Percentiles rank a stretch among this genome's conserved stretches.
These are phyloP conservation scores for Lithospermum erythrorhizon DNA, from an alignment of 257 asterid genomes.

Conservation along the genomic window DNA sequence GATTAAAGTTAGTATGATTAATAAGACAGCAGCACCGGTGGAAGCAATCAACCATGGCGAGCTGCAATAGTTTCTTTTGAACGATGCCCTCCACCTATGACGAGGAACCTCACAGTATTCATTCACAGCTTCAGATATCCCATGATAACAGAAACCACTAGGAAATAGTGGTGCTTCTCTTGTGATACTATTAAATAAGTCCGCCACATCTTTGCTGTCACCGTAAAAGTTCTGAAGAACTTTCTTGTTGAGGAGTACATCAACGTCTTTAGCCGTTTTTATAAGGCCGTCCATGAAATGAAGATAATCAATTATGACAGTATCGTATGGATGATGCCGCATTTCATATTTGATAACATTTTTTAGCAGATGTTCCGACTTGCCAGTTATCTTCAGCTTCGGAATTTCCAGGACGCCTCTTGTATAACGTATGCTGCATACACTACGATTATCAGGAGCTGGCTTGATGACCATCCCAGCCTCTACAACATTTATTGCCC, in stretches of 20 bases:
- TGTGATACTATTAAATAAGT: background rate
- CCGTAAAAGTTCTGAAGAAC: background rate
- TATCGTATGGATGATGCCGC: background rate
- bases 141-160: background rate
- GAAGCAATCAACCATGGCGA: constrained; percentile 3
- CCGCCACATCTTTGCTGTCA: background rate
- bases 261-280: background rate
- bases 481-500: background rate
- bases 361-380: background rate
- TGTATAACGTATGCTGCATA: background rate
- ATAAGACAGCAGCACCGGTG: background rate
- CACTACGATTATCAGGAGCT: background rate
- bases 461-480: background rate
- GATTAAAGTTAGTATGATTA: background rate
- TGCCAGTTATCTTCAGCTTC: background rate
- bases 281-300: background rate
- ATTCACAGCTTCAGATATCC: background rate
- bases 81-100: constrained; percentile 2
- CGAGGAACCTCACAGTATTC: background rate
- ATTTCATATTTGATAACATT: background rate
- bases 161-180: background rate
- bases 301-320: background rate
- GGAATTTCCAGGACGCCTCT: background rate
- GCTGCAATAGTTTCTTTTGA: background rate
- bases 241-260: background rate